These are phyloP conservation scores for Solanum lycopersicoides DNA, from an alignment of 257 asterid genomes.

Conservation along the genomic window DNA sequence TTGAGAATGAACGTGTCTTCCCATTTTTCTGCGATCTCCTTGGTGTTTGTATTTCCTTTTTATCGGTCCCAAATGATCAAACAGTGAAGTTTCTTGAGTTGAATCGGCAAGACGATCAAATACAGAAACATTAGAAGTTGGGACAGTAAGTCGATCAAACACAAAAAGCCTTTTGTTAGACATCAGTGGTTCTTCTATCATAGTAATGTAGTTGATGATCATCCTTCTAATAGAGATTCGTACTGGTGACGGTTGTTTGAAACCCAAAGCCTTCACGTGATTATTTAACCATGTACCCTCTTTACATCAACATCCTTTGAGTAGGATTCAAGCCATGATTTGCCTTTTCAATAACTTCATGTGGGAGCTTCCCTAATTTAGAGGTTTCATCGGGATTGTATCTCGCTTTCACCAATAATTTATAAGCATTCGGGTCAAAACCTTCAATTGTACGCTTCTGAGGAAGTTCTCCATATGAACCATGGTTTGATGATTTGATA, in stretches of 20 bases:
- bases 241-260: background rate
- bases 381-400: background rate
- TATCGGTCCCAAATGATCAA: no score
- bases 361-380: background rate
- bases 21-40: background rate
- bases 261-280: background rate
- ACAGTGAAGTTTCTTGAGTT: fast-evolving
- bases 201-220: background rate
- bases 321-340: background rate
- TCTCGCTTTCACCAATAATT: background rate
- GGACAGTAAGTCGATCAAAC: background rate
- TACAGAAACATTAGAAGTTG: no score
- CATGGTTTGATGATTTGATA: background rate
- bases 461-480: background rate
- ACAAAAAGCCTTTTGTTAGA: fast-evolving
- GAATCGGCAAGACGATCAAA: background rate
- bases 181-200: no score
- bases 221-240: background rate
- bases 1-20: background rate
- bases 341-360: background rate
- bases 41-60: no score
- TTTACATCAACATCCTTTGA: no score
- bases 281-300: no score
- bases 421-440: background rate
- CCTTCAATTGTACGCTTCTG: background rate